Conservation (phyloP, 352 stramenopile genomes). For the Phytophthora ohioensis region DNA sequence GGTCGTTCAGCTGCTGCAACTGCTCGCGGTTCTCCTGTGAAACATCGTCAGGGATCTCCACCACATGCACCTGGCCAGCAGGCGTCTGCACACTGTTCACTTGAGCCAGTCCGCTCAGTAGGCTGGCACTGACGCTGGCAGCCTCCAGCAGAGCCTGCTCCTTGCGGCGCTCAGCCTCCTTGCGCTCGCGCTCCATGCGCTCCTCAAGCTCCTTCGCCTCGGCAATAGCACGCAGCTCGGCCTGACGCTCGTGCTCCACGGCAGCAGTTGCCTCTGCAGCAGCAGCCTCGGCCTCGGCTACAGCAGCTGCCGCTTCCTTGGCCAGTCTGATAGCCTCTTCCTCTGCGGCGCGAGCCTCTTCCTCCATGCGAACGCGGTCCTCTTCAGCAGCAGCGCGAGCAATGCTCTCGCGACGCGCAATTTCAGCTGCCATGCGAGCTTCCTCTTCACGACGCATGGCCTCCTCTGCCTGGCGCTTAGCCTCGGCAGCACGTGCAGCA, state of each 20-base stretch:
- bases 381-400: slow-evolving; percentile 64
- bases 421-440: slow-evolving; percentile 64
- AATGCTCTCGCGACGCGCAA: slow-evolving; percentile 80
- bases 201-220: slow-evolving; percentile 83
- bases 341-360: slow-evolving; percentile 74
- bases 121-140: slow-evolving; percentile 77
- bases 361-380: slow-evolving; percentile 83
- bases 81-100: slow-evolving; percentile 79
- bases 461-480: slow-evolving; percentile 79
- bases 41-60: slow-evolving; percentile 85
- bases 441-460: slow-evolving; percentile 86
- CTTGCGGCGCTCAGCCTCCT: slow-evolving; percentile 73
- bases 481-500: slow-evolving; percentile 76
- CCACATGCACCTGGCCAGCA: slow-evolving; percentile 78
- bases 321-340: slow-evolving; percentile 77
- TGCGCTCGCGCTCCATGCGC: slow-evolving; percentile 59
- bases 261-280: slow-evolving; percentile 80
- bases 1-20: slow-evolving; percentile 85
- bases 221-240: slow-evolving; percentile 81
- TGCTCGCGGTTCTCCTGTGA: slow-evolving; percentile 90
- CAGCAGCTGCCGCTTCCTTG: slow-evolving; percentile 66
- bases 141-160: slow-evolving; percentile 69
- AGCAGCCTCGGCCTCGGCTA: slow-evolving; percentile 66
- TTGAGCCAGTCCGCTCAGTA: slow-evolving; percentile 80
- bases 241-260: slow-evolving; percentile 83